Evolutionary conservation across 192 early-diverging fungal genomes (phyloP).

Genomic region (Umbelopsis sp.): DNA sequence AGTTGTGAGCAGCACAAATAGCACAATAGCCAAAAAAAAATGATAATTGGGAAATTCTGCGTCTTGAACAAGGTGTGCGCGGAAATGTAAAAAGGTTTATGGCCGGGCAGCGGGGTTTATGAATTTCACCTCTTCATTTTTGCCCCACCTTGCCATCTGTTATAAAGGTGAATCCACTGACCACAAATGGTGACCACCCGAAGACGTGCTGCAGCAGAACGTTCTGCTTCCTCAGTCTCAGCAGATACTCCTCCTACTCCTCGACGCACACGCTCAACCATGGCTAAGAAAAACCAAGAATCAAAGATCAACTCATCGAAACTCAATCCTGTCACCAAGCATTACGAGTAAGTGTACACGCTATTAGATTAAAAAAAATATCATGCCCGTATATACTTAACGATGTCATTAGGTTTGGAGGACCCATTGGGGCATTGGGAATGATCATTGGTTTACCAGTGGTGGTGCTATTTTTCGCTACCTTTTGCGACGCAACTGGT

Average conservation of each 20-base stretch:
- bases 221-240: not conserved
- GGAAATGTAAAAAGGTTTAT: not conserved
- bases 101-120: not conserved
- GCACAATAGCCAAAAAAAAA: no score
- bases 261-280: not conserved
- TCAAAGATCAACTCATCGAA: not conserved
- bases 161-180: not conserved
- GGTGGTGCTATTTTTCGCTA: conserved; percentile 43
- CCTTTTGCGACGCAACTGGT: conserved; percentile 46
- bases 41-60: no score
- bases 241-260: not conserved
- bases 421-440: conserved; percentile 57
- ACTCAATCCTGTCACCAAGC: not conserved
- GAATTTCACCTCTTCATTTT: not conserved
- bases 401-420: conserved; percentile 55
- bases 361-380: not conserved
- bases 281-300: not conserved
- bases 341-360: not conserved
- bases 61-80: not conserved
- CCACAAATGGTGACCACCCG: conserved; percentile 12
- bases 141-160: not conserved
- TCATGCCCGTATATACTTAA: not conserved
- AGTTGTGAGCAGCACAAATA: no score
- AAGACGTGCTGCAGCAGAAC: conserved; percentile 12
- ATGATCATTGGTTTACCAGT: conserved; percentile 51